Evolutionary conservation across 2,329 filamentous ascomycete genomes (phyloP).

Genomic region (Colletotrichum gloeosporioides): DNA sequence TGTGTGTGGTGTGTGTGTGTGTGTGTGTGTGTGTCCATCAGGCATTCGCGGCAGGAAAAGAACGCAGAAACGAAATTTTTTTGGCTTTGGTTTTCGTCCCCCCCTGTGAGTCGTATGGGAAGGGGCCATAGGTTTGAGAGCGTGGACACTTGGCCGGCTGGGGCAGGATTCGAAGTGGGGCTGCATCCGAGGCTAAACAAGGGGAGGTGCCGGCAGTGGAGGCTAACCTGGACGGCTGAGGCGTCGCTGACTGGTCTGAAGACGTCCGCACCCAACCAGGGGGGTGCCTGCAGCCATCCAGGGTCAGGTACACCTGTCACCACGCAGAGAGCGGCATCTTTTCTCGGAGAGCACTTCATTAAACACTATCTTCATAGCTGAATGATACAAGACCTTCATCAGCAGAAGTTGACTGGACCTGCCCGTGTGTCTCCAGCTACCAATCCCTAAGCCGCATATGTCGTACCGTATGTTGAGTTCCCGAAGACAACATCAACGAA

Average conservation of each 20-base stretch:
- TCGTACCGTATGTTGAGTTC: conserved; percentile 44
- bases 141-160: background rate
- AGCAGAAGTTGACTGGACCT: background rate
- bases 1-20: background rate
- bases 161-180: conserved; percentile 1
- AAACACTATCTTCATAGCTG: background rate
- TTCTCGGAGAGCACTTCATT: background rate
- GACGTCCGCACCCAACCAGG: background rate
- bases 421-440: background rate
- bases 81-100: background rate
- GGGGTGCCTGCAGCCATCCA: conserved; percentile 1
- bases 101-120: background rate
- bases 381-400: background rate
- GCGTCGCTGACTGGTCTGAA: background rate
- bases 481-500: conserved; percentile 46
- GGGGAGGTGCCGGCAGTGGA: background rate
- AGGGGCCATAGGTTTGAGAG: background rate
- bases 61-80: conserved; percentile 8
- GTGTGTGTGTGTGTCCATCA: conserved; percentile 2
- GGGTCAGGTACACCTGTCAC: background rate
- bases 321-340: background rate
- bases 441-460: conserved; percentile 24
- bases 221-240: background rate
- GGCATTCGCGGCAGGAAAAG: background rate
- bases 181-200: conserved; percentile 6